A percentile compares a stretch with the other conserved stretches of the same genome.
phyloP scores from a whole-genome alignment of 1,284 basidiomycete genomes.

The Rhizoctonia solani region DNA sequence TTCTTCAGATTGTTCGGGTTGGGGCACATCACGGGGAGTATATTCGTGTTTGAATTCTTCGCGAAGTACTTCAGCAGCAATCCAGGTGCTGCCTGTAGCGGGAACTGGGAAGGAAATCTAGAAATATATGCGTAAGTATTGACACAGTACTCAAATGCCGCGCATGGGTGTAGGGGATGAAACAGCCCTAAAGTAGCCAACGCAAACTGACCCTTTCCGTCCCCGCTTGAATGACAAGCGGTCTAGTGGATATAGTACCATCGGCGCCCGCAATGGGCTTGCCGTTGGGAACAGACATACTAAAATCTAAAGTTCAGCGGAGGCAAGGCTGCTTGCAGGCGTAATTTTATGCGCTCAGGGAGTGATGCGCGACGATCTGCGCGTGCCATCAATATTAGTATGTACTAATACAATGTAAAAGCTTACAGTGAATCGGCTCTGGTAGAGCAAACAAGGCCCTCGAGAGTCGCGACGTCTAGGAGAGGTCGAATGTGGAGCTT shows the following conservation, averaged over 20 bases:
- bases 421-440: not conserved
- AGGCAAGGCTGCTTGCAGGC: too few species aligned
- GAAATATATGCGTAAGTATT: conserved; percentile 7
- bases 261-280: conserved; percentile 31
- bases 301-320: too few species aligned
- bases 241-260: conserved; percentile 58
- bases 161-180: conserved; percentile 11
- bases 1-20: conserved; percentile 40
- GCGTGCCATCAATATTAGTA: not conserved
- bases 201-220: conserved; percentile 67
- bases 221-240: conserved; percentile 63
- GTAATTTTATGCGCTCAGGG: conserved; percentile 19
- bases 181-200: conserved; percentile 39
- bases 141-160: not conserved
- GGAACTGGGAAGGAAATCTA: conserved; percentile 85
- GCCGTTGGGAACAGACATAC: conserved; percentile 35
- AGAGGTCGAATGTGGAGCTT: conserved; percentile 2
- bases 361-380: conserved; percentile 1
- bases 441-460: not conserved
- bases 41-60: conserved; percentile 75
- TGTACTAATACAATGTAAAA: not conserved
- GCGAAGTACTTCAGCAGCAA: conserved; percentile 82
- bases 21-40: conserved; percentile 40
- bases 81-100: conserved; percentile 78
- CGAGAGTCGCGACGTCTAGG: not conserved